A percentile compares a stretch with the other conserved stretches of the same genome.
Evolutionary conservation across 331 rosid species (phyloP).

Genomic region (Quercus phellos): DNA sequence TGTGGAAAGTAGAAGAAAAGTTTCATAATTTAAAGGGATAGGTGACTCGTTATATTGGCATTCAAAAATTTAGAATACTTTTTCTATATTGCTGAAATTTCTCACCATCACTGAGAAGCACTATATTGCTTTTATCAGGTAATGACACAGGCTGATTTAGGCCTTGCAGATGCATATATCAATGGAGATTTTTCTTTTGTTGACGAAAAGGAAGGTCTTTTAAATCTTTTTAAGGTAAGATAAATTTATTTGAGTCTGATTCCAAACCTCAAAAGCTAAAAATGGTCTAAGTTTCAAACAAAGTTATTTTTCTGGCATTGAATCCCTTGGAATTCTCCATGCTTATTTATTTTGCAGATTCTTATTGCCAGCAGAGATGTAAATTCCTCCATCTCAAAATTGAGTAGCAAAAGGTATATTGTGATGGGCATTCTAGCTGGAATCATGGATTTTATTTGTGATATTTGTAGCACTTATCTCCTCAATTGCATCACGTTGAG

Average conservation of each 20-base stretch:
- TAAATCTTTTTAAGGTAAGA: conserved; percentile 58
- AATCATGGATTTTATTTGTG: not conserved
- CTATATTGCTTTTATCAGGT: conserved; percentile 38
- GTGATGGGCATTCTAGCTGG: not conserved
- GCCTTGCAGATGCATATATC: conserved; percentile 92
- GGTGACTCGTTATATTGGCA: not conserved
- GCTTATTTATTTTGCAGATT: conserved; percentile 44
- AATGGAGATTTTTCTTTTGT: conserved; percentile 78
- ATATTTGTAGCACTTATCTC: not conserved
- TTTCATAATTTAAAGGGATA: not conserved
- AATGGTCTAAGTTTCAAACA: not conserved
- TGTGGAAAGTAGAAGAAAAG: not conserved
- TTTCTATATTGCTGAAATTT: not conserved
- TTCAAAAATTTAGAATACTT: not conserved
- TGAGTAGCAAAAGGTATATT: conserved; percentile 50
- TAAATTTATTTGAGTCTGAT: not conserved
- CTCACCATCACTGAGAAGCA: not conserved
- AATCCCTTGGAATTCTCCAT: not conserved
- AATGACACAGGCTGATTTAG: conserved; percentile 87
- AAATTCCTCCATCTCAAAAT: conserved; percentile 40
- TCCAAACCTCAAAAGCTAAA: not conserved
- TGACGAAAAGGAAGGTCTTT: conserved; percentile 72
- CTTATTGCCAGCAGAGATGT: conserved; percentile 80
- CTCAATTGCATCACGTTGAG: not conserved
- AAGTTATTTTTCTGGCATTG: not conserved